Evolutionary conservation across 176 grass and related monocot genomes (phyloP).

Genomic region (Avena eriantha): DNA sequence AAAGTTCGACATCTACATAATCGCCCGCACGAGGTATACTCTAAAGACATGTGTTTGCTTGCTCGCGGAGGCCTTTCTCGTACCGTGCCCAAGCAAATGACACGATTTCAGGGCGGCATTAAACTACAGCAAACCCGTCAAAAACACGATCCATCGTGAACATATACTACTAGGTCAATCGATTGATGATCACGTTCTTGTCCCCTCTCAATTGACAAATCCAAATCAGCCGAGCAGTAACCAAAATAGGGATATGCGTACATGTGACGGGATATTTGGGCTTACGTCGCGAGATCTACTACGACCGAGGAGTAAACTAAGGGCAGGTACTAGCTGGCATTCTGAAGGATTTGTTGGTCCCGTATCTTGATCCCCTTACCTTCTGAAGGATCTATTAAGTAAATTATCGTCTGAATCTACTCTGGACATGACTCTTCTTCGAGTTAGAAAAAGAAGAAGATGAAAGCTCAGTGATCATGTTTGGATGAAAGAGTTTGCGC

Average conservation of each 20-base stretch:
- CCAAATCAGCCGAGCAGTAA: neutral
- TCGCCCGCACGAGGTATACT: no score
- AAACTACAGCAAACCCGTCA: no score
- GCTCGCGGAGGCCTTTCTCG: no score
- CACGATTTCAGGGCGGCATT: neutral
- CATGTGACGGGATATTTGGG: neutral
- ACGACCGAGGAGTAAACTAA: neutral
- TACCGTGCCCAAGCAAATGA: slow-evolving; percentile 2
- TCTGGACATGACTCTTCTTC: no score
- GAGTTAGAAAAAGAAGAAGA: no score
- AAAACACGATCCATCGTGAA: no score
- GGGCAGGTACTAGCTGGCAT: neutral
- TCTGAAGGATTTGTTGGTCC: slow-evolving; percentile 35
- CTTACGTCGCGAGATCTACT: neutral
- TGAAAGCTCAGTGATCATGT: neutral
- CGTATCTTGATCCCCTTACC: neutral
- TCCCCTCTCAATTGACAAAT: slow-evolving; percentile 45
- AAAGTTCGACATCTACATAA: no score
- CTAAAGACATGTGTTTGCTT: no score
- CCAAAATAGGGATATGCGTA: neutral
- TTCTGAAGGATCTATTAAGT: no score
- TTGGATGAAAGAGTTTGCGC: neutral
- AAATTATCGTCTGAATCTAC: no score
- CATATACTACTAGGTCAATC: no score
- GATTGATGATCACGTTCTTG: no score